Evolutionary conservation across 2,329 filamentous ascomycete genomes (phyloP).

Genomic region (Gaeumannomyces sp.): DNA sequence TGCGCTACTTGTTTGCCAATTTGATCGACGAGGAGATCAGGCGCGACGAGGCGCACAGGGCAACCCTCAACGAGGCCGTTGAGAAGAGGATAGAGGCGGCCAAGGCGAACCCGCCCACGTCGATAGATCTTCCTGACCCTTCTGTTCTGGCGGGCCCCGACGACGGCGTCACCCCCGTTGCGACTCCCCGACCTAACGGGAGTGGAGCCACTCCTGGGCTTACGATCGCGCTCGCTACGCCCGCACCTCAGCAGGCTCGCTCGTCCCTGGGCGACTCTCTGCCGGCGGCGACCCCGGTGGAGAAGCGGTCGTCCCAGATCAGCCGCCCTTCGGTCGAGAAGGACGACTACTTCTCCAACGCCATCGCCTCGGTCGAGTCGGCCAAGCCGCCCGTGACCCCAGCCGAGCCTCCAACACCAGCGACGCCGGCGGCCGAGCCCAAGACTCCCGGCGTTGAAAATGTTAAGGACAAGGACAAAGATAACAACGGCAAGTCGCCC

Average conservation of each 20-base stretch:
- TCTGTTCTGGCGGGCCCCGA: conserved; percentile 23
- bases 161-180: conserved; percentile 16
- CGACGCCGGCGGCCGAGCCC: conserved; percentile 31
- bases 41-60: conserved; percentile 69
- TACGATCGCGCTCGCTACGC: conserved; percentile 68
- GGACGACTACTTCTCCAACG: conserved; percentile 72
- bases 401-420: conserved; percentile 29
- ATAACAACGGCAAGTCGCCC: conserved; percentile 43
- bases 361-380: conserved; percentile 42
- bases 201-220: conserved; percentile 65
- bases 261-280: conserved; percentile 27
- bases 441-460: conserved; percentile 43
- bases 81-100: conserved; percentile 52
- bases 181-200: conserved; percentile 61
- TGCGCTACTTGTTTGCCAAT: conserved; percentile 85
- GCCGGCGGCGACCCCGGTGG: conserved; percentile 34
- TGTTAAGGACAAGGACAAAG: conserved; percentile 25
- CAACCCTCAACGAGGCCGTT: conserved; percentile 56
- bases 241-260: conserved; percentile 35
- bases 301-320: conserved; percentile 49
- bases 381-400: conserved; percentile 41
- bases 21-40: conserved; percentile 86
- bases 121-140: conserved; percentile 46
- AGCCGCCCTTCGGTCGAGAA: conserved; percentile 58
- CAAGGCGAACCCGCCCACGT: conserved; percentile 52